Evolutionary conservation across 306 rosid species (phyloP).

Genomic region (Pyrus betulifolia): DNA sequence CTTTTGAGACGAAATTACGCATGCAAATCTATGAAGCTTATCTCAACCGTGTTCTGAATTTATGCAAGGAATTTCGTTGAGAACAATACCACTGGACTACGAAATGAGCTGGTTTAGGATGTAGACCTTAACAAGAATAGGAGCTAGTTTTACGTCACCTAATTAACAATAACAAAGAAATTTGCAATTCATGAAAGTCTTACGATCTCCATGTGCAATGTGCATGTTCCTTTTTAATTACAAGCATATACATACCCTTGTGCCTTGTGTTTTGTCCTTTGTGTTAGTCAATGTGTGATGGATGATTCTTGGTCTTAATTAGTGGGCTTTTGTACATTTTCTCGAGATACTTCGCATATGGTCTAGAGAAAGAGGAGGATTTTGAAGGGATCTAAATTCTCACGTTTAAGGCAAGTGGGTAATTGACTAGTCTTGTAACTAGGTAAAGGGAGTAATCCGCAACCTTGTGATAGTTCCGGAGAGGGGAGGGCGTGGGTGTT

Average conservation of each 20-base stretch:
- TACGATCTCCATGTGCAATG: slow-evolving; percentile 1
- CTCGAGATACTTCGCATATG: slow-evolving; percentile 16
- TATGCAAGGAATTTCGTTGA: neutral
- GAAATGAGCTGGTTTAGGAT: neutral
- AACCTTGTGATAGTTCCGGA: too few relatives aligned
- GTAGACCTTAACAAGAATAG: neutral
- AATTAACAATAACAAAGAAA: neutral
- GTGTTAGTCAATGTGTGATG: neutral
- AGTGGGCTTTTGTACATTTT: neutral
- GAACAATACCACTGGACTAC: neutral
- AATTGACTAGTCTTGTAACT: too few relatives aligned
- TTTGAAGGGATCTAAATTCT: neutral
- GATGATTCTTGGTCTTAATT: slow-evolving; percentile 1
- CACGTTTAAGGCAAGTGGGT: too few relatives aligned
- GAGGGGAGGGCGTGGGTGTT: too few relatives aligned
- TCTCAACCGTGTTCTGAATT: too few relatives aligned
- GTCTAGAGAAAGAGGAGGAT: neutral
- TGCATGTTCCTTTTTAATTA: neutral
- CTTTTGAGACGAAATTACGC: neutral
- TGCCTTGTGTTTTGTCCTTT: neutral
- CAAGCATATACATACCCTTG: neutral
- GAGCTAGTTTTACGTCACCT: neutral
- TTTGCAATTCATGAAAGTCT: neutral
- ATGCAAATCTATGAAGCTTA: neutral
- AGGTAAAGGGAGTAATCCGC: too few relatives aligned